Evolutionary conservation across 805 yeast species (phyloP).

Genomic region (Aciculoconidium aculeatum): DNA sequence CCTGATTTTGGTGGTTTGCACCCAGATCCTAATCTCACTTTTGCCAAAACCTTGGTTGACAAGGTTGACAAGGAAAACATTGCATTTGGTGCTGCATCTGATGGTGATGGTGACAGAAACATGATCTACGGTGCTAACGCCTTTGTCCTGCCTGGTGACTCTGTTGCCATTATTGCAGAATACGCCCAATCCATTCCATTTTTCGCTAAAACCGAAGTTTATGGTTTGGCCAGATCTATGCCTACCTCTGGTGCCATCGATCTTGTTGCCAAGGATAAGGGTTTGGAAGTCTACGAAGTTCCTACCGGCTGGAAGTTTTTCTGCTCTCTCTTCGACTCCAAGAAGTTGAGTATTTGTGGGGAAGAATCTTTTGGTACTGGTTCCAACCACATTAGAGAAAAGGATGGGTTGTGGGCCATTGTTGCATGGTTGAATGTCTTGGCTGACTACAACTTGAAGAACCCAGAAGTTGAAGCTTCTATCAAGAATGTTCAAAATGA

Average conservation of each 20-base stretch:
- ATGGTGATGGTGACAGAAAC: constrained; percentile 98
- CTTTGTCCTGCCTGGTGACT: constrained; percentile 97
- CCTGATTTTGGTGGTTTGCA: constrained; percentile 97
- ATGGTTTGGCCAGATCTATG: constrained; percentile 95
- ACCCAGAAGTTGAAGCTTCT: constrained; percentile 55
- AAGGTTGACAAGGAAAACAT: constrained; percentile 77
- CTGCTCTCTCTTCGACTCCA: constrained; percentile 90
- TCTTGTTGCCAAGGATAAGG: constrained; percentile 75
- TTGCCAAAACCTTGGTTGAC: constrained; percentile 81
- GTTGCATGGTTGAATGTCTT: constrained; percentile 95
- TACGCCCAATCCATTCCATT: constrained; percentile 88
- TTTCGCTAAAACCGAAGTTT: constrained; percentile 75
- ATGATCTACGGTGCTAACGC: constrained; percentile 96
- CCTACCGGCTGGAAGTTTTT: constrained; percentile 99
- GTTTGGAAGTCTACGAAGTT: constrained; percentile 79
- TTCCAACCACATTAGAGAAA: constrained; percentile 93
- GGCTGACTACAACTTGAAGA: constrained; percentile 67
- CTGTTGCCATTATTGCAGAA: constrained; percentile 95
- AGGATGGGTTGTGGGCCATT: constrained; percentile 97
- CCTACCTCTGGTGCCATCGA: constrained; percentile 96
- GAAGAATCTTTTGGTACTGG: constrained; percentile 99
- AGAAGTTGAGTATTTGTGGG: constrained; percentile 92
- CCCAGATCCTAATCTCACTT: constrained; percentile 96
- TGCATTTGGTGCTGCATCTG: constrained; percentile 98
- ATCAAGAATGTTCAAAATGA: constrained; percentile 74